phyloP scores from a whole-genome alignment of 306 rosid species.

The Cicer cuneatum region DNA sequence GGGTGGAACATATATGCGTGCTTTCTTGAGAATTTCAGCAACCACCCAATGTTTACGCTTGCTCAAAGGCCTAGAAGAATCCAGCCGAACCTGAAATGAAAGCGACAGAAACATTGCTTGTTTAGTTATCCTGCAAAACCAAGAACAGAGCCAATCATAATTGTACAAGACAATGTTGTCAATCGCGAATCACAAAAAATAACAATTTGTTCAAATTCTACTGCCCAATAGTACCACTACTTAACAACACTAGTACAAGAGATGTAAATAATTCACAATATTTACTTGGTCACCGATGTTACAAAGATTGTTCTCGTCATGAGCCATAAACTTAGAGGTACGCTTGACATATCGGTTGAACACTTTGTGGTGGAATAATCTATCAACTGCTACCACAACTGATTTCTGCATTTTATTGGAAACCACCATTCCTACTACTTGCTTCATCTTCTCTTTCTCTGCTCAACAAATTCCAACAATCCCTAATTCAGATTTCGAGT shows the following conservation, averaged over 20 bases:
- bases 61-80: constrained; percentile 86
- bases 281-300: constrained; percentile 80
- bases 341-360: constrained; percentile 84
- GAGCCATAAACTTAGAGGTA: constrained; percentile 96
- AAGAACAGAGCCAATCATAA: constrained; percentile 8
- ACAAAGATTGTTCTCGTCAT: constrained; percentile 71
- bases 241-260: neutral
- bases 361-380: constrained; percentile 68
- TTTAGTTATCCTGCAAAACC: constrained; percentile 16
- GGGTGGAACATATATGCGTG: constrained; percentile 77
- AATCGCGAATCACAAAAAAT: neutral
- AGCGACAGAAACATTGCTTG: neutral
- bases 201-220: neutral
- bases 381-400: constrained; percentile 90
- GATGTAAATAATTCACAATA: constrained; percentile 2
- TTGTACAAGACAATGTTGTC: neutral
- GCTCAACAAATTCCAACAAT: constrained; percentile 14
- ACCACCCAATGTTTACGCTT: constrained; percentile 83
- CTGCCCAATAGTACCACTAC: neutral
- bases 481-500: constrained; percentile 39
- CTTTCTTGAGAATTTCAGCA: constrained; percentile 86
- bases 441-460: constrained; percentile 68
- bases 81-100: constrained; percentile 68
- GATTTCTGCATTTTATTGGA: constrained; percentile 98
- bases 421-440: constrained; percentile 84